Evolutionary conservation across 192 early-diverging fungal species (phyloP), one percentile per base, ranked within the genome.

Genomic region (Phycomyces blakesleeanus): DNA sequence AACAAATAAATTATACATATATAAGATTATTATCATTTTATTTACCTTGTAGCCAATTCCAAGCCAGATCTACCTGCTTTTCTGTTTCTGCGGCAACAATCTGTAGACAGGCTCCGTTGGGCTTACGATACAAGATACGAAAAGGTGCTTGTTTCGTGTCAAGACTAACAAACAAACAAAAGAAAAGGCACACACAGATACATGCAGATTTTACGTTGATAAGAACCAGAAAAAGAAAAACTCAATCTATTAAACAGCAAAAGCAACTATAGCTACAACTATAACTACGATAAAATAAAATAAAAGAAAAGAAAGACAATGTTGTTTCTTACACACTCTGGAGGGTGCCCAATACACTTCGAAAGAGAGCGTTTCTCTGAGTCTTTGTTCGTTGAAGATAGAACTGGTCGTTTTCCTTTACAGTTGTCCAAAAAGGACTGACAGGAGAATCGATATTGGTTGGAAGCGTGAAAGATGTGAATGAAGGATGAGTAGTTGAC

Each of bases 111-210:
- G 72, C 71, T 24, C 77, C 76, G 16, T 72, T 64, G 6, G 80
- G 63, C 49, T 84, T 81, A 29, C 84, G 83, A 71, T 90, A 89
- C 1, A 96, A 71, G 34, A 98, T 89, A 38, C 96, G 90, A 73
- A 87, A 98, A 10, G 94, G 88, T 14, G 93, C 85, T 68, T 95
- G 95, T 75, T 93, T 94, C 27, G 89, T 93, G 70, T 97, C 94
- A 25, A 69, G 49, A 7, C 67, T 69, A 51, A 38, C 18, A 44
- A 8, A 29, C n/a, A n/a, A n/a, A n/a, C n/a, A n/a, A n/a, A n/a
- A n/a, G n/a, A n/a, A n/a, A n/a, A n/a, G n/a, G n/a, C n/a, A n/a
- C n/a, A n/a, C n/a, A n/a, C n/a, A n/a, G n/a, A n/a, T n/a, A n/a
- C n/a, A n/a, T n/a, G n/a, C n/a, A n/a, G n/a, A n/a, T n/a, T 42